These are phyloP conservation scores for Ehretia macrophylla DNA, from an alignment of 257 asterid genomes.

Conservation along the genomic window DNA sequence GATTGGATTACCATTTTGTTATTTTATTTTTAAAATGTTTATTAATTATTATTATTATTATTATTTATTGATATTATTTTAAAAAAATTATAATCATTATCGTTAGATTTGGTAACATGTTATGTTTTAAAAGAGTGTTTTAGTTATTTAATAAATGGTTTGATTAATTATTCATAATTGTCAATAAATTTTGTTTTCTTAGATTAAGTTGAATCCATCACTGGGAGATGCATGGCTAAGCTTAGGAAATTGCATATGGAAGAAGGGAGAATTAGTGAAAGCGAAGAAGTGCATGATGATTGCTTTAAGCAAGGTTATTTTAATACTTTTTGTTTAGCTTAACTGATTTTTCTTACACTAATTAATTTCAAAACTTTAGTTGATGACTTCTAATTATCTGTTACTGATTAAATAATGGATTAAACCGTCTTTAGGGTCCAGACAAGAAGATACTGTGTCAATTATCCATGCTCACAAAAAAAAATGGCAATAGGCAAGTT, in stretches of 20 bases:
- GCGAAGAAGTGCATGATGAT: conserved; percentile 81
- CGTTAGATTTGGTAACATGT: no score
- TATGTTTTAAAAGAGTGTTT: no score
- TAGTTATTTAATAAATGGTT: no score
- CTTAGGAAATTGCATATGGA: conserved; percentile 95
- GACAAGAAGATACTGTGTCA: conserved; percentile 84
- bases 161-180: conserved; percentile 22
- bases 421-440: conserved; percentile 51
- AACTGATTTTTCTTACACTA: not conserved
- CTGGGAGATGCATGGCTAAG: conserved; percentile 88
- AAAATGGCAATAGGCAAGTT: conserved; percentile 80
- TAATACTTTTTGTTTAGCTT: conserved; percentile 7
- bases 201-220: conserved; percentile 94
- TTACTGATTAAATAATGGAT: conserved; percentile 8
- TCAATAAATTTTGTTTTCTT: conserved; percentile 1
- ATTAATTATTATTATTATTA: no score
- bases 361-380: not conserved
- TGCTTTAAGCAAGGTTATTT: conserved; percentile 78
- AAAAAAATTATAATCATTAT: no score
- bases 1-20: no score
- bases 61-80: no score
- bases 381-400: not conserved
- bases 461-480: conserved; percentile 87
- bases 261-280: conserved; percentile 76
- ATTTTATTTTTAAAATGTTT: no score